Conservation (phyloP, 2,329 filamentous ascomycete genomes). For the Phoma sp. region DNA sequence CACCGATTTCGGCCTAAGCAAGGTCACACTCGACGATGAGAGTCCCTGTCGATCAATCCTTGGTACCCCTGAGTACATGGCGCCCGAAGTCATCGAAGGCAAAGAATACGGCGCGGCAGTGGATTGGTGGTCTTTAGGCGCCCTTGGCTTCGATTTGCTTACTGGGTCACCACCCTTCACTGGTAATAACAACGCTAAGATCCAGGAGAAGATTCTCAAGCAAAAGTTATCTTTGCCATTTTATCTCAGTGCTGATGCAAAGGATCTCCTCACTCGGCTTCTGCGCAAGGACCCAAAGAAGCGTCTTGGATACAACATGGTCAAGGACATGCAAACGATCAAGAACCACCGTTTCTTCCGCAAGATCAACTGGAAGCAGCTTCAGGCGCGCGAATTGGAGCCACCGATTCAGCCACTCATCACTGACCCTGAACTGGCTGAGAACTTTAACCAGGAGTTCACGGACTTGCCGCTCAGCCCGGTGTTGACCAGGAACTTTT, state of each 20-base stretch:
- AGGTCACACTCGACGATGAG: conserved; percentile 81
- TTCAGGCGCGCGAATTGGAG: conserved; percentile 81
- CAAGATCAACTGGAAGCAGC: conserved; percentile 91
- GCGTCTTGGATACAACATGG: conserved; percentile 86
- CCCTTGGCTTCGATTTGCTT: conserved; percentile 88
- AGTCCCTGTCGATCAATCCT: conserved; percentile 85
- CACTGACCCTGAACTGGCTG: conserved; percentile 92
- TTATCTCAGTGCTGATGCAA: conserved; percentile 88
- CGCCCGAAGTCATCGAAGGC: conserved; percentile 88
- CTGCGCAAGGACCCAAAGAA: conserved; percentile 92
- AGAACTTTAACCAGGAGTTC: conserved; percentile 96
- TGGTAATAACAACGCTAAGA: conserved; percentile 90
- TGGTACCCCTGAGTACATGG: conserved; percentile 98
- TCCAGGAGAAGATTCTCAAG: conserved; percentile 94
- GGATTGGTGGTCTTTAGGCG: conserved; percentile 98
- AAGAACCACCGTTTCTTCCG: conserved; percentile 96
- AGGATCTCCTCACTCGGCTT: conserved; percentile 89
- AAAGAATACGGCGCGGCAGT: conserved; percentile 92
- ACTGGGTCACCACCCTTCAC: conserved; percentile 92
- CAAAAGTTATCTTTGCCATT: conserved; percentile 90
- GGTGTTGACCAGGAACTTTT: conserved; percentile 51
- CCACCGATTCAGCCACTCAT: conserved; percentile 93
- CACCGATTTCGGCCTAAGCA: conserved; percentile 96
- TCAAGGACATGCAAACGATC: conserved; percentile 83
- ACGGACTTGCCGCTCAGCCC: conserved; percentile 85